A percentile compares a stretch with the other conserved stretches of the same genome.
phyloP scores from a whole-genome alignment of 2,329 filamentous ascomycete species.

The Fusarium subtropicale region DNA sequence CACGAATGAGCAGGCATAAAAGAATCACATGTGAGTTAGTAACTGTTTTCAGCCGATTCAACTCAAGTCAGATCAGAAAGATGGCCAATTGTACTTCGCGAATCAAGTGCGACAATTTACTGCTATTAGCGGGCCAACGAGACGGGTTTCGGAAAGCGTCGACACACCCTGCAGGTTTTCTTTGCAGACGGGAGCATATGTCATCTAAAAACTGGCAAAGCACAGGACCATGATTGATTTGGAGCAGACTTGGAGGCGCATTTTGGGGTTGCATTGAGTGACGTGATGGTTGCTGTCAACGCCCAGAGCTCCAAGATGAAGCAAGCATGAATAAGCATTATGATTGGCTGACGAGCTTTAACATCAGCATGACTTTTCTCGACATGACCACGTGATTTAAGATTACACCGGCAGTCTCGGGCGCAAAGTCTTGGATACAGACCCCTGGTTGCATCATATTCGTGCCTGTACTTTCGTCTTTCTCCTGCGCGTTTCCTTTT shows the following conservation, averaged over 20 bases:
- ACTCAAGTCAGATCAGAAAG: constrained; percentile 20
- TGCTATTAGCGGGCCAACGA: constrained; percentile 20
- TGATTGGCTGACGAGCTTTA: constrained; percentile 27
- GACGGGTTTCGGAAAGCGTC: background rate
- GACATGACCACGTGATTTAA: constrained; percentile 29
- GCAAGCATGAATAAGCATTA: constrained; percentile 7
- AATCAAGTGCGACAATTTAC: constrained; percentile 14
- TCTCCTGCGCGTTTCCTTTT: constrained; percentile 21
- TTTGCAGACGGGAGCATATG: background rate
- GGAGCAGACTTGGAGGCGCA: background rate
- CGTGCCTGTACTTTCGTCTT: constrained; percentile 29
- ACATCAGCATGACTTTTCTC: background rate
- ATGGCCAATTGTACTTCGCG: background rate
- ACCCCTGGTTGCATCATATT: constrained; percentile 46
- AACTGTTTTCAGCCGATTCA: background rate
- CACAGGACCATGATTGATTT: constrained; percentile 2
- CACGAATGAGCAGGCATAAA: constrained; percentile 15
- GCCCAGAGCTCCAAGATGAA: background rate
- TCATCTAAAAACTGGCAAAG: constrained; percentile 16
- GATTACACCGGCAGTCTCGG: constrained; percentile 37
- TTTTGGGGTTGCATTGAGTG: constrained; percentile 27
- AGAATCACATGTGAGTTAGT: constrained; percentile 21
- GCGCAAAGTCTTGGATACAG: constrained; percentile 31
- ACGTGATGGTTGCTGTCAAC: constrained; percentile 32
- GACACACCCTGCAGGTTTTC: constrained; percentile 9